Base-by-base conservation (phyloP, 306 rosid genomes). In the Cyclanthera cordifolia region DNA sequence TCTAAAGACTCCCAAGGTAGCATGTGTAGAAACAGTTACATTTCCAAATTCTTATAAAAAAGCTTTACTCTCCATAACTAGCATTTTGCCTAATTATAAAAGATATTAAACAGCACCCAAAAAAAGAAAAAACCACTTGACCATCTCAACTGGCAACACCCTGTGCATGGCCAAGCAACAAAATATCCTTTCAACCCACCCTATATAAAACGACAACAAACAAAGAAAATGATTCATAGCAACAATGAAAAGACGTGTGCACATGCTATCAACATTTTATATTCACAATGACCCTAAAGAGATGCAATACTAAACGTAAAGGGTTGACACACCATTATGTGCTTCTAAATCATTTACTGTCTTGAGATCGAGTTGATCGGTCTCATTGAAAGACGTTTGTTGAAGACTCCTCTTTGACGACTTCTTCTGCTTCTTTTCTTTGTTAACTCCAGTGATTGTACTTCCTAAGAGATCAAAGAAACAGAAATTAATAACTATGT, bases 341-440 rank as follows among this genome's bases (percentile, higher is more conserved):
- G 67, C 67, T 16, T 32, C 67, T 59, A 32, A 32, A 59, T 15
- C 67, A 17, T 59, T n/a, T 58, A 17, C 37, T 60, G 47, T 49
- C 28, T 37, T 30, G 25, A 59, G 48, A 17, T 59, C 39, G 50
- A 17, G 68, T 61, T 37, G 68, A 39, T 61, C 32, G 0, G 27
- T 61, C 11, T 37, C 50, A 2, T 61, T 9, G 24, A 39, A 10
- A 19, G 68, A 6, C 24, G 19, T 61, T 61, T 34, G 68, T 39
- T 34, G 68, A 39, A 61, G 51, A 19, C 68, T 61, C 68, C 23
- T 19, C 28, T n/a, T 60, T 39, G 67, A 60, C 11, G 11, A 39
- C 30, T 20, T 61, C 39, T 10, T 61, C 30, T 8, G 46, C 46
- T 61, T 61, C 68, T 61, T 61, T 61, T 39, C 68, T 61, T 61